A percentile compares a stretch with the other conserved stretches of the same genome.
phyloP scores from a whole-genome alignment of 1,139 yeast species.

The Pichia sp. region DNA sequence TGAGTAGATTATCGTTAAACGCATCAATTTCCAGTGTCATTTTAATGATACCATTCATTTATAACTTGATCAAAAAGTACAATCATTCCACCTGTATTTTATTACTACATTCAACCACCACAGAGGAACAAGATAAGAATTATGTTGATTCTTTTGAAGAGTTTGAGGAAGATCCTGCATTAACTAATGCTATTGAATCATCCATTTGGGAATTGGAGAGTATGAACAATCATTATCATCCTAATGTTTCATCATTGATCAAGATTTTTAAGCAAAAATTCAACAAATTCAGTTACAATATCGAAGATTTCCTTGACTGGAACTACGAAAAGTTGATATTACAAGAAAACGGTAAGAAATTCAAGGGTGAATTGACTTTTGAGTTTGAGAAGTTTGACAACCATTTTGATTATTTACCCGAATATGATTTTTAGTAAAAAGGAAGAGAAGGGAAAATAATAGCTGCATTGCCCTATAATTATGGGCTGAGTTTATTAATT shows the following conservation, averaged over 20 bases:
- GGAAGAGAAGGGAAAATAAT: neutral
- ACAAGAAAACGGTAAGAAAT: constrained; percentile 63
- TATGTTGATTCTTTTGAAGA: constrained; percentile 59
- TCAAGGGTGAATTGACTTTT: constrained; percentile 65
- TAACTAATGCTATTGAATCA: constrained; percentile 72
- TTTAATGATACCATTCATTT: constrained; percentile 80
- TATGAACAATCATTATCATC: constrained; percentile 78
- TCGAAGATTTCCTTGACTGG: constrained; percentile 95
- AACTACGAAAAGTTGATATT: constrained; percentile 66
- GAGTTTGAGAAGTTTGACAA: constrained; percentile 60
- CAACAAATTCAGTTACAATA: constrained; percentile 73
- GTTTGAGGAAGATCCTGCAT: constrained; percentile 61
- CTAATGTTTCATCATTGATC: constrained; percentile 89
- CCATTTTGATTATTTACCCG: neutral
- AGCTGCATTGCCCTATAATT: neutral
- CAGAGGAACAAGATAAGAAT: constrained; percentile 22
- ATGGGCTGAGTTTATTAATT: too few relatives aligned
- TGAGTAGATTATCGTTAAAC: constrained; percentile 67
- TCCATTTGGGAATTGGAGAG: constrained; percentile 91
- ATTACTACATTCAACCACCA: constrained; percentile 55
- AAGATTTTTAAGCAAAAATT: constrained; percentile 85
- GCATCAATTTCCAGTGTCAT: constrained; percentile 91
- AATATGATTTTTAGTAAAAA: neutral
- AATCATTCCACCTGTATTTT: constrained; percentile 54
- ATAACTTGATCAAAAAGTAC: constrained; percentile 81